Evolutionary conservation across 2,329 filamentous ascomycete species (phyloP).

Genomic region (Teratosphaeria epicoccoides): DNA sequence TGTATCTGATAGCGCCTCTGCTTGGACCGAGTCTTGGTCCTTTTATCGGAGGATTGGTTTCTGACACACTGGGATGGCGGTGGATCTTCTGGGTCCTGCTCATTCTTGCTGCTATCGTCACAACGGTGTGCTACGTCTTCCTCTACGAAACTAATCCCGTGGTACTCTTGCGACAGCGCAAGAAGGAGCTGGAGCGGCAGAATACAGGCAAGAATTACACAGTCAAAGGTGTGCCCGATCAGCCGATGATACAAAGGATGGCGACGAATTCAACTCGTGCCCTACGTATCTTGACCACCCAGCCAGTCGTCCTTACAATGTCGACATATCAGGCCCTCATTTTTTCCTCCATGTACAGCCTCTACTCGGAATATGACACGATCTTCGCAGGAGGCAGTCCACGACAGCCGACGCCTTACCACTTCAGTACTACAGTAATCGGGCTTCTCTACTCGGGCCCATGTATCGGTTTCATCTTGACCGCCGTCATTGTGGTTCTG

Average conservation of each 20-base stretch:
- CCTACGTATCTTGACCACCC: neutral
- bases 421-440: neutral
- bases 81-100: neutral
- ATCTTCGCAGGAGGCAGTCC: neutral
- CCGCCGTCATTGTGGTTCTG: constrained; percentile 27
- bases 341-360: neutral
- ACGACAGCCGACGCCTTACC: neutral
- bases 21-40: neutral
- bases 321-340: neutral
- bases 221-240: neutral
- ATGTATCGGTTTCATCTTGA: neutral
- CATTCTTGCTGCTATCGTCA: neutral
- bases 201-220: neutral
- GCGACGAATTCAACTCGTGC: neutral
- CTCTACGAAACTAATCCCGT: neutral
- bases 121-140: neutral
- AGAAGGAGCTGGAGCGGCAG: neutral
- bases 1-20: neutral
- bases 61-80: neutral
- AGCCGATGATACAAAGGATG: neutral
- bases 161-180: neutral
- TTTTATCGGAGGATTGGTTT: neutral
- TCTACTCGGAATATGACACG: neutral
- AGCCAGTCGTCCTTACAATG: neutral
- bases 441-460: neutral